These are phyloP conservation scores for Citrus medica DNA, from an alignment of 345 rosid genomes.

Conservation along the genomic window DNA sequence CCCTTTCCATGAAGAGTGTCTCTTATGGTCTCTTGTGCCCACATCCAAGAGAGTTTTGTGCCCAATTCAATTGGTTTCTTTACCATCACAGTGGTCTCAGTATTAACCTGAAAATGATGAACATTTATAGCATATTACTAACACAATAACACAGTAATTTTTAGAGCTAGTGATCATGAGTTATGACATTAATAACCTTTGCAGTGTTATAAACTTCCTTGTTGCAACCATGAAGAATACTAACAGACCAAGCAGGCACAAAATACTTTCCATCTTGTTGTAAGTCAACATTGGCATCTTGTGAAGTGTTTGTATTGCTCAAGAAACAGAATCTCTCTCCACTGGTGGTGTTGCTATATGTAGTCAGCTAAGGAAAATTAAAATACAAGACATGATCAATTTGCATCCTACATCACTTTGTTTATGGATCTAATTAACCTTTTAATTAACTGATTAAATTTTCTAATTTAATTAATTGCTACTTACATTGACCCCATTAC, in stretches of 20 bases:
- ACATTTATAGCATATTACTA: no score
- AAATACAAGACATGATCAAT: background rate
- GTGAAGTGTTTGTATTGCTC: background rate
- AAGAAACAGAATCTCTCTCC: background rate
- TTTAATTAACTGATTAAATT: no score
- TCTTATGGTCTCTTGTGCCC: background rate
- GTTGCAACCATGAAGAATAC: constrained; percentile 16
- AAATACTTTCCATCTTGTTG: background rate
- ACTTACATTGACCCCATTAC: background rate
- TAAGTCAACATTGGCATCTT: background rate
- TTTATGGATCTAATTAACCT: background rate
- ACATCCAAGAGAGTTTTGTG: constrained; percentile 1
- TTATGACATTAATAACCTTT: constrained; percentile 7
- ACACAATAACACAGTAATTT: no score
- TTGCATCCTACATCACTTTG: background rate
- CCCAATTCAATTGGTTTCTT: background rate
- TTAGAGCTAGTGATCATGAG: no score
- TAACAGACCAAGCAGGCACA: constrained; percentile 30
- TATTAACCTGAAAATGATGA: constrained; percentile 18
- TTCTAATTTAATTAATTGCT: background rate
- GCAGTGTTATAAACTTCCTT: constrained; percentile 27
- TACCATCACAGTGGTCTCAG: constrained; percentile 13
- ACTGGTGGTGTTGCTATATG: background rate
- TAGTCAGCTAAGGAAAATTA: background rate
- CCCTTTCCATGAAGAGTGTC: background rate